Evolutionary conservation across 345 rosid genomes (phyloP), one percentile per base, ranked within the genome.

Genomic region (Eucalyptus curtisii): DNA sequence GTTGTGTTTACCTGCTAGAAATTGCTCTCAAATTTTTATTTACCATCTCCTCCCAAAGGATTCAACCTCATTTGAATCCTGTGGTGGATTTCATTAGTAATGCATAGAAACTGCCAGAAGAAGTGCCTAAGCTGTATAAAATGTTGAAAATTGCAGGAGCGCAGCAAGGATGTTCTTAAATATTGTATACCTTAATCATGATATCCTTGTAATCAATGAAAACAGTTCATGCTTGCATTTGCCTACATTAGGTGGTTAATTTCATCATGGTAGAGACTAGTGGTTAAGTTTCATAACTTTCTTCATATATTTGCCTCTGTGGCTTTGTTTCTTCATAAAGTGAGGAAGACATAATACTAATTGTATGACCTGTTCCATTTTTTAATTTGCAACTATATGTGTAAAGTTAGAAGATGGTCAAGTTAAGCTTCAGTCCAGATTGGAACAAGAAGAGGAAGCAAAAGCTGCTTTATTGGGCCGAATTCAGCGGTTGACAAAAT

Each of bases 371-470:
- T 88, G 71, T 49, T 37, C 86, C 31, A 85, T 25, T 66, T 71
- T 86, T 44, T 47, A 59, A 61, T 48, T 44, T 33, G 61, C 86
- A 48, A 88, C 88, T 86, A 59, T 68, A 88, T 93, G 66, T 64
- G 55, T 93, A 90, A 90, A 98, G 99, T 94, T 98, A 92, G 97
- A 98, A 93, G 99, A 98, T 95, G 99, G 99, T 93, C 97, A 97
- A 93, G 93, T 95, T 91, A 97, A 94, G 93, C 92, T 97, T 93
- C 99, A 98, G 89, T 96, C 98, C 86, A 96, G 98, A 92, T 93
- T 97, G 92, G 99, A 98, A 92, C 95, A 97, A 93, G 99, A 97
- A 92, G 99, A 98, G 94, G 99, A 98, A 91, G 98, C 99, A n/a
- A 98, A 98, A 93, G 99, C 97, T 47, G 99, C 98, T 94, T 93